These are phyloP conservation scores for Leptographium wingfieldii DNA, from an alignment of 2,329 filamentous ascomycete genomes.

Conservation along the genomic window DNA sequence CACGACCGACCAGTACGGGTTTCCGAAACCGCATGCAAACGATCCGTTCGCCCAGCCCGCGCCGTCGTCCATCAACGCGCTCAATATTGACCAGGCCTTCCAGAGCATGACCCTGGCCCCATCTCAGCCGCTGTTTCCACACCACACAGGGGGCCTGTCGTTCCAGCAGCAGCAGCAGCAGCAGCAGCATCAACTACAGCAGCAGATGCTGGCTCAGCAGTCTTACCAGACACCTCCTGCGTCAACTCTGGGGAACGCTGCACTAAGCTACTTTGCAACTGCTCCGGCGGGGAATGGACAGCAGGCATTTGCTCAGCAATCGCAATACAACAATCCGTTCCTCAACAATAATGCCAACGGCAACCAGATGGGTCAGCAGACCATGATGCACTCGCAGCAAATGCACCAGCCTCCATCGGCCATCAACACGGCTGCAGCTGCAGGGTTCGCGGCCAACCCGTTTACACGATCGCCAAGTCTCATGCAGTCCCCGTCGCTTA, in stretches of 20 bases:
- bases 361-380: slow-evolving; percentile 11
- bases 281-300: neutral
- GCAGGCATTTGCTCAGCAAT: slow-evolving; percentile 14
- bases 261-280: slow-evolving; percentile 7
- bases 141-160: slow-evolving; percentile 51
- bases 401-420: slow-evolving; percentile 20
- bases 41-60: slow-evolving; percentile 15
- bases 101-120: slow-evolving; percentile 58
- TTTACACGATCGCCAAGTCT: slow-evolving; percentile 35
- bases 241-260: neutral
- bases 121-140: slow-evolving; percentile 51
- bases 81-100: slow-evolving; percentile 52
- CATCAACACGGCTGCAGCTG: slow-evolving; percentile 25
- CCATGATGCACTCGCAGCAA: slow-evolving; percentile 16
- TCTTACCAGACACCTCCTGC: slow-evolving; percentile 27
- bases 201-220: slow-evolving; percentile 15
- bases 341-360: slow-evolving; percentile 15
- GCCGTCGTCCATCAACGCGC: slow-evolving; percentile 8
- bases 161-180: slow-evolving; percentile 20
- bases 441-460: slow-evolving; percentile 30
- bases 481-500: slow-evolving; percentile 36
- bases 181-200: slow-evolving; percentile 17
- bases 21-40: slow-evolving; percentile 25
- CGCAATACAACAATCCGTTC: slow-evolving; percentile 34
- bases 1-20: slow-evolving; percentile 54